These are phyloP conservation scores for Waltiozyma solani DNA, from an alignment of 1,139 yeast genomes.

Conservation along the genomic window DNA sequence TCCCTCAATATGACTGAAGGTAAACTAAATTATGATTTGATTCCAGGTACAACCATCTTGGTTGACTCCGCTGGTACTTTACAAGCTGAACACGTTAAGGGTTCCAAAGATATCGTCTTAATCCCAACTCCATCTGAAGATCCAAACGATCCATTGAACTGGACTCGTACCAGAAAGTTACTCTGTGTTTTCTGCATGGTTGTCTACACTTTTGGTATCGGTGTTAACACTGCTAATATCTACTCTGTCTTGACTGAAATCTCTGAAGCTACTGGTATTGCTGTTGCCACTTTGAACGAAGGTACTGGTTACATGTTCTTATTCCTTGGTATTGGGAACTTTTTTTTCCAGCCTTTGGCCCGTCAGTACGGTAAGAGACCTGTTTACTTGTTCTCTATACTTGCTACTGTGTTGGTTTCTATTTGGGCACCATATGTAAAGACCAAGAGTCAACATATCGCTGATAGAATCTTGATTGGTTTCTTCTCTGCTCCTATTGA, in stretches of 20 bases:
- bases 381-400: slow-evolving; percentile 25
- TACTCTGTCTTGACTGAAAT: slow-evolving; percentile 35
- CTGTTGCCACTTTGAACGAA: slow-evolving; percentile 32
- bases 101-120: slow-evolving; percentile 26
- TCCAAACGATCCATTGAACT: slow-evolving; percentile 39
- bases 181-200: slow-evolving; percentile 28
- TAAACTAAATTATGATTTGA: slow-evolving; percentile 25
- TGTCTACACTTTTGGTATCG: slow-evolving; percentile 34
- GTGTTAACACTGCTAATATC: slow-evolving; percentile 37
- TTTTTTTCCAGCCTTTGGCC: slow-evolving; percentile 40
- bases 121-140: slow-evolving; percentile 27
- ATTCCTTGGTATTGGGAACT: slow-evolving; percentile 36
- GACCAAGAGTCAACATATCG: slow-evolving; percentile 28
- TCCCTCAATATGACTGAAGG: slow-evolving; percentile 3
- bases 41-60: slow-evolving; percentile 56
- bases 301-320: slow-evolving; percentile 44
- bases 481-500: slow-evolving; percentile 45
- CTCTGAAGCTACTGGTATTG: slow-evolving; percentile 28
- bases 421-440: slow-evolving; percentile 35
- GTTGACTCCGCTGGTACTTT: slow-evolving; percentile 33
- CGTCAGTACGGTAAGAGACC: slow-evolving; percentile 46
- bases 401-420: slow-evolving; percentile 28
- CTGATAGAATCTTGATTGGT: slow-evolving; percentile 32
- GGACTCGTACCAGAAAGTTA: slow-evolving; percentile 29
- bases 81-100: slow-evolving; percentile 18